A percentile compares a stretch with the other conserved stretches of the same genome.
These are phyloP conservation scores for Berberis thunbergii DNA, from an alignment of 164 flowering plant species.

Conservation along the genomic window DNA sequence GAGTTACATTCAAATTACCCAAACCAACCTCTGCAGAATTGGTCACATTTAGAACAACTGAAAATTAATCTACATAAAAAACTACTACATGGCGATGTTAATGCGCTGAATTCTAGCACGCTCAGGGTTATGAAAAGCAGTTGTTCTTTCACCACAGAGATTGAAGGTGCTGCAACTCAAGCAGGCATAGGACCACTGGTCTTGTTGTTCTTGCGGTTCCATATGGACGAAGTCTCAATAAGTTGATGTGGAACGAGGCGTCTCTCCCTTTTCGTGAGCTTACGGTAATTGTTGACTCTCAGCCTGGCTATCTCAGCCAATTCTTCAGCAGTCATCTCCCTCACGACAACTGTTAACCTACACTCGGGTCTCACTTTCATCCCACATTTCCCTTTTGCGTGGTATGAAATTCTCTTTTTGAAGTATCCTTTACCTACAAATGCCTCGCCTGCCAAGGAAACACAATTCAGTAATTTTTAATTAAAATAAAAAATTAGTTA, in stretches of 20 bases:
- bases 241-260: constrained; percentile 82
- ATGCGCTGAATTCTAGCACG: no score
- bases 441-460: constrained; percentile 64
- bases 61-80: no score
- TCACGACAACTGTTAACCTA: constrained; percentile 78
- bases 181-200: neutral
- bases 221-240: constrained; percentile 80
- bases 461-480: neutral
- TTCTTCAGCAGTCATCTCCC: constrained; percentile 85
- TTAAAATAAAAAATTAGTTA: neutral
- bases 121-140: no score
- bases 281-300: constrained; percentile 60
- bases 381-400: constrained; percentile 65
- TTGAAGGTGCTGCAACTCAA: neutral
- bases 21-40: no score
- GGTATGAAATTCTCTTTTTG: constrained; percentile 56
- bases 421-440: constrained; percentile 82
- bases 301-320: constrained; percentile 83
- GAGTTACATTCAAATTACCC: no score
- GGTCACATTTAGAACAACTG: no score
- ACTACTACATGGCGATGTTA: no score
- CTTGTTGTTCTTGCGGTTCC: constrained; percentile 71
- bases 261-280: constrained; percentile 66
- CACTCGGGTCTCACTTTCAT: constrained; percentile 68
- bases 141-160: no score